Conservation (phyloP, 2,329 filamentous ascomycete species). For the Epichloe sibirici region DNA sequence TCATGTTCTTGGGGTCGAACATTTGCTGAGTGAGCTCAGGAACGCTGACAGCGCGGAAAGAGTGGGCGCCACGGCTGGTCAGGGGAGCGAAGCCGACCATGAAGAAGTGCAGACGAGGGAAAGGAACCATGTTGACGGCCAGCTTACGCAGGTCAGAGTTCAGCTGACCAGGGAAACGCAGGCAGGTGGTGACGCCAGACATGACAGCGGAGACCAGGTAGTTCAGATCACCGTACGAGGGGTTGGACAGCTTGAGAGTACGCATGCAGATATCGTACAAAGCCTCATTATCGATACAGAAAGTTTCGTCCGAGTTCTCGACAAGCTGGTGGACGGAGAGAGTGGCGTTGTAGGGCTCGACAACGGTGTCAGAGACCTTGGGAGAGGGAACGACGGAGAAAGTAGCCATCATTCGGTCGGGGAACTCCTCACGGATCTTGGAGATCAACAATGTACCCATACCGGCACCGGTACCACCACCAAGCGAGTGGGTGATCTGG, state of each 20-base stretch:
- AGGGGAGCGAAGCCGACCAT: constrained; percentile 98
- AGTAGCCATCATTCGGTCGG: constrained; percentile 99
- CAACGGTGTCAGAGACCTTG: constrained; percentile 98
- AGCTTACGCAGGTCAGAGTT: constrained; percentile 99
- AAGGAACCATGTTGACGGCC: constrained; percentile 98
- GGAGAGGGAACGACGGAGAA: constrained; percentile 97
- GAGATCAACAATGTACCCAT: constrained; percentile 99
- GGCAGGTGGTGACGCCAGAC: constrained; percentile 95
- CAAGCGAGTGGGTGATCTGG: constrained; percentile 99
- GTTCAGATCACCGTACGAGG: constrained; percentile 98
- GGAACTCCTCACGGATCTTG: constrained; percentile 97
- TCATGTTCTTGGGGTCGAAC: constrained; percentile 99
- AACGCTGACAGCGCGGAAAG: constrained; percentile 94
- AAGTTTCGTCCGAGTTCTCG: constrained; percentile 99
- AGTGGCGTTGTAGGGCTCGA: constrained; percentile 99
- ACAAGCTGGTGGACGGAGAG: constrained; percentile 98
- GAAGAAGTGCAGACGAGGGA: constrained; percentile 99
- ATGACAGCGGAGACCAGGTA: constrained; percentile 98
- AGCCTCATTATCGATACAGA: constrained; percentile 99
- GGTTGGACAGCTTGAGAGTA: constrained; percentile 96
- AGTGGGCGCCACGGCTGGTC: constrained; percentile 71
- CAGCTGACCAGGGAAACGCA: constrained; percentile 98
- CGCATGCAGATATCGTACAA: constrained; percentile 99
- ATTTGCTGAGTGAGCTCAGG: constrained; percentile 99
- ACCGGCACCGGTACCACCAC: constrained; percentile 98